Evolutionary conservation across 2,329 filamentous ascomycete genomes (phyloP), one percentile per base, ranked within the genome.

Genomic region (Trichophyton benhamiae): DNA sequence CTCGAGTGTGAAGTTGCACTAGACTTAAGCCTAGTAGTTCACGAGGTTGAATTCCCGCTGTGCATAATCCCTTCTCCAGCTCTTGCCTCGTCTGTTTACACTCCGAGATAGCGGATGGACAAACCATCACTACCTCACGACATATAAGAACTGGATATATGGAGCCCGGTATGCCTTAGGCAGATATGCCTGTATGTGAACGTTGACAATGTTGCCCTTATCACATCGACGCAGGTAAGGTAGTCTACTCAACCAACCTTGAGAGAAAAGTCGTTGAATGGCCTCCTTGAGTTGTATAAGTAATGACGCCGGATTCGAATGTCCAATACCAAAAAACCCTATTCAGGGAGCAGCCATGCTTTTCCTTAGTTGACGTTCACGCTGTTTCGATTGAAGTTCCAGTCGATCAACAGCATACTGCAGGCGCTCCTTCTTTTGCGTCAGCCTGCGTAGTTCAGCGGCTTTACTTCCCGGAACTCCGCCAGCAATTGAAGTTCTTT

Each of bases 331-430:
- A 52, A 52, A 9, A 11, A 27, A 22, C 22, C 20, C 5, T 22
- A 8, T 41, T 66, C 67, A 76, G 62, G 75, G 73, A 55, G 80
- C 79, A 64, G 84, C 85, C 82, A 88, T 86, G 71, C 85, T 88
- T 82, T 86, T 88, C 71, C 86, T 81, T 75, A 89, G 72, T 70
- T 88, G 85, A 67, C 86, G 80, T 73, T 88, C 82, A 70, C 82
- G 76, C 75, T 96, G 91, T 67, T 85, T 80, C n/a, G 89, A 87
- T 76, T 96, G 89, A 68, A 96, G 71, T 77, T 94, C 89, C 66
- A 96, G 74, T 63, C 91, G 82, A 71, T 94, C 89, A 17, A 96
- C 89, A 30, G 89, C 87, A 77, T 95, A 96, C 71, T 88, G 86
- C 67, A 96, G 76, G 58, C 89, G 83, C 74, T 95, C 90, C 74